Evolutionary conservation across 257 asterid genomes (phyloP).

Genomic region (Jaltomata sinuosa): DNA sequence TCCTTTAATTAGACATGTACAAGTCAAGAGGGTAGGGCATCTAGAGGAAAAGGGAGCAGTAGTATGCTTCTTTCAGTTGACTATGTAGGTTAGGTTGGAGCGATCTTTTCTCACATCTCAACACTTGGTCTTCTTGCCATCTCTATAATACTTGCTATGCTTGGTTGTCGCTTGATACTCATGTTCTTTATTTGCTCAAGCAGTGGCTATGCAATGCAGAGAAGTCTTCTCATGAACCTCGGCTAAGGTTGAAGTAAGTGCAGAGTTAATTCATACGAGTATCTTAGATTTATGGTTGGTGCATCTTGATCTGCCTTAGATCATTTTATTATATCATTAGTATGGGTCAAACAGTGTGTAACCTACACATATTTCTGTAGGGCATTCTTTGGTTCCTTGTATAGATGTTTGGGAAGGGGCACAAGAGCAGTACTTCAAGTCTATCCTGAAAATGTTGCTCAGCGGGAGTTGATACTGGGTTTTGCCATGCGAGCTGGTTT

Average conservation of each 20-base stretch:
- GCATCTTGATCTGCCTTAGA: background rate
- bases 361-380: slow-evolving; percentile 17
- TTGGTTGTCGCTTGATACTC: background rate
- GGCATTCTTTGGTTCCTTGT: slow-evolving; percentile 83
- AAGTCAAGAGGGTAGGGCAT: background rate
- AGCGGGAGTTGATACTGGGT: slow-evolving; percentile 73
- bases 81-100: background rate
- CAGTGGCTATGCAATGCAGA: slow-evolving; percentile 99
- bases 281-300: background rate
- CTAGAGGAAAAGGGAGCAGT: background rate
- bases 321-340: background rate
- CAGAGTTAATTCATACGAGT: background rate
- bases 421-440: slow-evolving; percentile 91
- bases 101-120: background rate
- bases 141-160: background rate
- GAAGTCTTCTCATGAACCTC: slow-evolving; percentile 87
- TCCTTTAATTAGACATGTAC: background rate
- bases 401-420: slow-evolving; percentile 77
- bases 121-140: background rate
- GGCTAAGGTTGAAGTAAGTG: slow-evolving; percentile 79
- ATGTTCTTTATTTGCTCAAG: slow-evolving; percentile 10
- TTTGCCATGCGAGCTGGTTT: slow-evolving; percentile 95
- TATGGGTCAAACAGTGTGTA: background rate
- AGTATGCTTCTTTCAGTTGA: background rate
- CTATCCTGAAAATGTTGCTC: slow-evolving; percentile 82